These are phyloP conservation scores for Dryas drummondii DNA, from an alignment of 306 rosid genomes.

Conservation along the genomic window DNA sequence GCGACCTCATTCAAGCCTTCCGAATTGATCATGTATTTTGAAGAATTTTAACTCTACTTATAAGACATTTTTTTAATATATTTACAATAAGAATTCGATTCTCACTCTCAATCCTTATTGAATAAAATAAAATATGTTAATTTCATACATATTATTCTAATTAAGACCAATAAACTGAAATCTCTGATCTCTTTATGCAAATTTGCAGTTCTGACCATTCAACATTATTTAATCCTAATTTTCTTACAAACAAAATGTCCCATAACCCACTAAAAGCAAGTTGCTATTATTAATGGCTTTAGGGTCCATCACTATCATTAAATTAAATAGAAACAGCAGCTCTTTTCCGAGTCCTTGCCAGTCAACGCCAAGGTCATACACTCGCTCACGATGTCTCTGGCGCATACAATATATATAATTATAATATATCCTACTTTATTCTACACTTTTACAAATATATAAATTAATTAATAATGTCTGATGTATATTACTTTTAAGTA, in stretches of 20 bases:
- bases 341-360: conserved; percentile 23
- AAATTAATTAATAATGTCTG: conserved; percentile 7
- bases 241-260: neutral
- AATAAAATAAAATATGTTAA: too few relatives aligned
- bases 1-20: too few relatives aligned
- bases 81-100: too few relatives aligned
- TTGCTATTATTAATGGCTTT: conserved; percentile 28
- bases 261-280: conserved; percentile 16
- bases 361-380: conserved; percentile 36
- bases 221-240: neutral
- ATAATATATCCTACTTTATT: neutral
- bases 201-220: too few relatives aligned
- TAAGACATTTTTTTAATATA: too few relatives aligned
- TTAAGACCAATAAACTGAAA: too few relatives aligned
- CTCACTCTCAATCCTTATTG: too few relatives aligned
- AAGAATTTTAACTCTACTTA: too few relatives aligned
- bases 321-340: conserved; percentile 6
- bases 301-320: conserved; percentile 37
- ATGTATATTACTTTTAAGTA: conserved; percentile 6
- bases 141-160: too few relatives aligned
- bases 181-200: too few relatives aligned
- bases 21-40: too few relatives aligned
- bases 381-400: conserved; percentile 14
- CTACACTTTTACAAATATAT: conserved; percentile 13
- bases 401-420: neutral